Evolutionary conservation across 1,284 basidiomycete species (phyloP).

Genomic region (Heimioporus retisporus): DNA sequence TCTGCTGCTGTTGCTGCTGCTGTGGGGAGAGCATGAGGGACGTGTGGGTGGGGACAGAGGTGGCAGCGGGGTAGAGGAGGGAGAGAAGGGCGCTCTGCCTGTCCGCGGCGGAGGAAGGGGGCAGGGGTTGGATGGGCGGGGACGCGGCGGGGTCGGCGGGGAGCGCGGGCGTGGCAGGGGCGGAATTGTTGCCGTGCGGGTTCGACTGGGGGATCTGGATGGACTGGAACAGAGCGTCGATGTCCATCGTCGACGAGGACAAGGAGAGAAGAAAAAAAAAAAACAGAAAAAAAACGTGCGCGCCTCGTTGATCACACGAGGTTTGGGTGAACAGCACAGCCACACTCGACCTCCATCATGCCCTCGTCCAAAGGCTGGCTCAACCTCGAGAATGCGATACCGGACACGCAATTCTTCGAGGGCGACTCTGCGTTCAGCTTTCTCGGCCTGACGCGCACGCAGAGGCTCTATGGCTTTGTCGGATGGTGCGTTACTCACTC

Average conservation of each 20-base stretch:
- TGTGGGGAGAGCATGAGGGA: constrained; percentile 50
- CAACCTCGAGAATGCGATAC: constrained; percentile 77
- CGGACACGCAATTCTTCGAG: constrained; percentile 83
- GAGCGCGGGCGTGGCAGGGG: constrained; percentile 63
- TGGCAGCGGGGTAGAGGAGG: constrained; percentile 64
- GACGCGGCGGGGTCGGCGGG: constrained; percentile 55
- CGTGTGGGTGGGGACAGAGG: constrained; percentile 39
- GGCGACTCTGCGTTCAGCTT: constrained; percentile 88
- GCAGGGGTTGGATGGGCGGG: constrained; percentile 49
- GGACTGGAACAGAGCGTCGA: constrained; percentile 33
- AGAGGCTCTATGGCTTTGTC: constrained; percentile 86
- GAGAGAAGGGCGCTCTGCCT: constrained; percentile 80
- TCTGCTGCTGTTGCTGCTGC: too few relatives aligned
- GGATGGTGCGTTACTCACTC: constrained; percentile 66
- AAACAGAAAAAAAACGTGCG: too few relatives aligned
- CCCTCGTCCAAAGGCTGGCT: constrained; percentile 65
- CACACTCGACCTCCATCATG: constrained; percentile 30
- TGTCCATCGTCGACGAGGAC: not conserved
- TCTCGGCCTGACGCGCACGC: constrained; percentile 80
- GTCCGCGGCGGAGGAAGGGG: constrained; percentile 60
- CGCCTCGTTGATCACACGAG: constrained; percentile 43
- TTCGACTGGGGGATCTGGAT: not conserved
- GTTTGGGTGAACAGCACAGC: not conserved
- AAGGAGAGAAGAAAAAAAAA: too few relatives aligned
- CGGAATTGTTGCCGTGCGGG: constrained; percentile 51